Evolutionary conservation across 345 rosid genomes (phyloP).

Genomic region (Melastoma malabathricum): DNA sequence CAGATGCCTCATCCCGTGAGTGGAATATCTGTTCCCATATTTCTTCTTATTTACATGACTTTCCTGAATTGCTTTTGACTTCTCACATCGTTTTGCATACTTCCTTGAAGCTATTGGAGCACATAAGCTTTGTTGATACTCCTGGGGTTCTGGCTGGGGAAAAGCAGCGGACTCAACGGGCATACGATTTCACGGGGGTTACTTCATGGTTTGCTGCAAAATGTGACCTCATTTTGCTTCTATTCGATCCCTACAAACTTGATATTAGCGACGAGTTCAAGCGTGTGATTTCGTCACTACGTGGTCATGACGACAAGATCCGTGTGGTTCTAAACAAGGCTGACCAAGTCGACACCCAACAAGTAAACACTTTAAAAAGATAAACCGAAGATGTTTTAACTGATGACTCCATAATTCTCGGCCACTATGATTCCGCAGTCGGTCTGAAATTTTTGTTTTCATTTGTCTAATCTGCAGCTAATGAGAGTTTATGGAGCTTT

Average conservation of each 20-base stretch:
- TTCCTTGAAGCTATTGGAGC: constrained; percentile 64
- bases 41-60: neutral
- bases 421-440: no score
- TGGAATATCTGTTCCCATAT: neutral
- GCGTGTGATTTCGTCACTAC: constrained; percentile 84
- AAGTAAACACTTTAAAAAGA: constrained; percentile 23
- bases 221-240: constrained; percentile 89
- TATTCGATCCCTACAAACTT: constrained; percentile 93
- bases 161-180: constrained; percentile 79
- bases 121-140: constrained; percentile 78
- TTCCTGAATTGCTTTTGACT: neutral
- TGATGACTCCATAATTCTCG: no score
- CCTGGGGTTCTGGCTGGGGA: constrained; percentile 97
- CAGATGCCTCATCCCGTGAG: constrained; percentile 94
- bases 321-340: constrained; percentile 96
- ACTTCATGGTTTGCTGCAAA: constrained; percentile 98
- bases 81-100: neutral
- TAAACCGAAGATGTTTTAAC: no score
- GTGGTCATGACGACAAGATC: constrained; percentile 93
- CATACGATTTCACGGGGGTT: constrained; percentile 87
- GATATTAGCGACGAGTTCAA: constrained; percentile 96
- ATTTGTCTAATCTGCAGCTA: constrained; percentile 32
- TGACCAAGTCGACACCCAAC: constrained; percentile 91
- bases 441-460: neutral
- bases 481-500: constrained; percentile 99